Evolutionary conservation across 2,329 filamentous ascomycete species (phyloP).

Genomic region (Talaromyces sp.): DNA sequence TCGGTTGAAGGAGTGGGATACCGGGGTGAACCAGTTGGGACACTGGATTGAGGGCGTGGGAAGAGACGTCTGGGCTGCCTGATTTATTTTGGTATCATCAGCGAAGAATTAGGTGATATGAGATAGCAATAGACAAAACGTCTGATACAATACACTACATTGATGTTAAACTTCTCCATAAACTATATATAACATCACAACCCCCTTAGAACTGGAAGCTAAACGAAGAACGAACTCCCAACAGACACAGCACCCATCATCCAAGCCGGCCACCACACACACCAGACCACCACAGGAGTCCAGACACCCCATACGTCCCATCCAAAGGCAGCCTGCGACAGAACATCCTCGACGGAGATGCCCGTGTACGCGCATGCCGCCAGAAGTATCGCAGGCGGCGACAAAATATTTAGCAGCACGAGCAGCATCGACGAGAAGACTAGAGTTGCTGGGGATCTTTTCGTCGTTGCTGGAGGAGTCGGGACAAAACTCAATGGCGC

Average conservation of each 20-base stretch:
- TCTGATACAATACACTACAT: not conserved
- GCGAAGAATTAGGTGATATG: not conserved
- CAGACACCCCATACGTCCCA: conserved; percentile 90
- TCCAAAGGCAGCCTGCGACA: conserved; percentile 74
- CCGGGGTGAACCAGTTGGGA: conserved; percentile 89
- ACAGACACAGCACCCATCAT: conserved; percentile 52
- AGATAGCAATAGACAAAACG: not conserved
- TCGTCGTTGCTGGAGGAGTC: conserved; percentile 24
- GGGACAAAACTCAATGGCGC: conserved; percentile 70
- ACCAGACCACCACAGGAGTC: conserved; percentile 86
- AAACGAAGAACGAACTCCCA: conserved; percentile 32
- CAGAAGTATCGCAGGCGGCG: conserved; percentile 58
- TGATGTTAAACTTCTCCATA: not conserved
- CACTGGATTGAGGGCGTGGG: conserved; percentile 95
- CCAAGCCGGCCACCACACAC: conserved; percentile 95
- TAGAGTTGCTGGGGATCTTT: not conserved
- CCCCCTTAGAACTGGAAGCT: not conserved
- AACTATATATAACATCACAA: not conserved
- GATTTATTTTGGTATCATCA: not conserved
- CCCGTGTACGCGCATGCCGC: conserved; percentile 48
- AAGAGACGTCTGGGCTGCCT: conserved; percentile 93
- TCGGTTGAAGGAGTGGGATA: conserved; percentile 89
- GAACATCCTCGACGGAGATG: conserved; percentile 53
- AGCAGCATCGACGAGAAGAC: conserved; percentile 34
- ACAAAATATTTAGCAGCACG: conserved; percentile 56